Percentiles rank a stretch among this genome's conserved stretches.
These are phyloP conservation scores for Millerozyma acaciae DNA, from an alignment of 805 yeast genomes.

Conservation along the genomic window DNA sequence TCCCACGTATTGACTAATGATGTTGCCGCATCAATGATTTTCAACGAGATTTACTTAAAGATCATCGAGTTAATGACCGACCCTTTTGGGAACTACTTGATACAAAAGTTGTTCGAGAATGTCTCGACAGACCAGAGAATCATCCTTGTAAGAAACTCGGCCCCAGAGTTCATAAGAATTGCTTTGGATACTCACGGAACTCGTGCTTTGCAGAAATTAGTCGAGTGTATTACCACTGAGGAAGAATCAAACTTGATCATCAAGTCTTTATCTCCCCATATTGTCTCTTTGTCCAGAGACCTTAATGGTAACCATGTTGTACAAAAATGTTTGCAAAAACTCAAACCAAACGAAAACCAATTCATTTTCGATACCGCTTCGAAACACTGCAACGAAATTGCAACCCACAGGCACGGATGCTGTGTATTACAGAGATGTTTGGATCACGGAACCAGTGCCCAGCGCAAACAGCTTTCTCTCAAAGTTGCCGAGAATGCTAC, in stretches of 20 bases:
- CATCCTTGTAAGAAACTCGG: constrained; percentile 62
- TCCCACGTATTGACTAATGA: constrained; percentile 17
- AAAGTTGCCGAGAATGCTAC: constrained; percentile 68
- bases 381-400: constrained; percentile 68
- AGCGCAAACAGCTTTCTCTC: constrained; percentile 62
- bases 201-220: constrained; percentile 86
- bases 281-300: constrained; percentile 79
- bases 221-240: constrained; percentile 71
- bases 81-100: constrained; percentile 95
- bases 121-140: constrained; percentile 69
- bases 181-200: constrained; percentile 96
- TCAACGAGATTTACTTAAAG: constrained; percentile 72
- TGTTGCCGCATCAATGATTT: constrained; percentile 70
- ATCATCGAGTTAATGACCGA: constrained; percentile 88
- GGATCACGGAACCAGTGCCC: constrained; percentile 76
- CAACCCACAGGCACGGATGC: constrained; percentile 96
- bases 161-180: constrained; percentile 69
- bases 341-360: constrained; percentile 66
- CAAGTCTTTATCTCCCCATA: constrained; percentile 58
- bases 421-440: constrained; percentile 94
- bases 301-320: constrained; percentile 96
- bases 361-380: constrained; percentile 87
- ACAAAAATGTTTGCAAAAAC: constrained; percentile 81
- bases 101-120: constrained; percentile 84
- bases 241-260: constrained; percentile 69